Evolutionary conservation across 2,329 filamentous ascomycete genomes (phyloP).

Genomic region (Alternaria longipes): DNA sequence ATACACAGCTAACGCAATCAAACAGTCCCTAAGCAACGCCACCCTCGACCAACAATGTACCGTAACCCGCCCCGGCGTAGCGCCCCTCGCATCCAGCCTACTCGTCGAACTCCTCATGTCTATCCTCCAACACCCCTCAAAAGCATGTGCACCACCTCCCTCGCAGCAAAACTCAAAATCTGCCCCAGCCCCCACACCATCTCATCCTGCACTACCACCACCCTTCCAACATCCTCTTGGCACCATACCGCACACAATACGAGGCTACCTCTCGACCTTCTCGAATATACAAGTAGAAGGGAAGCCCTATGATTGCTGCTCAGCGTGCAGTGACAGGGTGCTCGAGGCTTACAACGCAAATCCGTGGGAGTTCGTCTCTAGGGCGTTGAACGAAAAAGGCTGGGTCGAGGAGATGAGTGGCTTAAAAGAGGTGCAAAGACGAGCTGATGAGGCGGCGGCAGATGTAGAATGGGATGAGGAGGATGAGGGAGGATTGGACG

Average conservation of each 20-base stretch:
- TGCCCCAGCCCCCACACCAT: slow-evolving; percentile 12
- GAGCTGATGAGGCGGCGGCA: slow-evolving; percentile 57
- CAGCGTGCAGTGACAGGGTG: slow-evolving; percentile 78
- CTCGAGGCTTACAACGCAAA: slow-evolving; percentile 71
- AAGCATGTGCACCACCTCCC: slow-evolving; percentile 39
- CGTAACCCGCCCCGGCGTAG: slow-evolving; percentile 91
- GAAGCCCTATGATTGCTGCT: slow-evolving; percentile 80
- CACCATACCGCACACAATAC: slow-evolving; percentile 80
- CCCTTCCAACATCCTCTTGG: slow-evolving; percentile 69
- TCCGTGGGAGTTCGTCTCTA: slow-evolving; percentile 80
- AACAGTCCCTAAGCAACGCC: slow-evolving; percentile 87
- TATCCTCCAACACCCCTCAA: slow-evolving; percentile 74
- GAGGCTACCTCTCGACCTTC: slow-evolving; percentile 79
- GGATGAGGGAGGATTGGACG: slow-evolving; percentile 60
- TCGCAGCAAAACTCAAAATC: slow-evolving; percentile 16
- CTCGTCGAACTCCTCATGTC: slow-evolving; percentile 91
- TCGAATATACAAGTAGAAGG: slow-evolving; percentile 77
- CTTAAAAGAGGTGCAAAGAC: slow-evolving; percentile 64
- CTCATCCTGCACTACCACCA: slow-evolving; percentile 42
- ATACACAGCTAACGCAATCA: not conserved
- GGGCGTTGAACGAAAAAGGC: slow-evolving; percentile 76
- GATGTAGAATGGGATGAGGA: slow-evolving; percentile 67
- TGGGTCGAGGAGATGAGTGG: slow-evolving; percentile 82
- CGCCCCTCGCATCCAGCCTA: slow-evolving; percentile 88
- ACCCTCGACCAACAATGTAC: slow-evolving; percentile 98